Evolutionary conservation across 73 alveolate species (phyloP), one percentile per base, ranked within the genome.

Genomic region (Durusdinium trenchii): DNA sequence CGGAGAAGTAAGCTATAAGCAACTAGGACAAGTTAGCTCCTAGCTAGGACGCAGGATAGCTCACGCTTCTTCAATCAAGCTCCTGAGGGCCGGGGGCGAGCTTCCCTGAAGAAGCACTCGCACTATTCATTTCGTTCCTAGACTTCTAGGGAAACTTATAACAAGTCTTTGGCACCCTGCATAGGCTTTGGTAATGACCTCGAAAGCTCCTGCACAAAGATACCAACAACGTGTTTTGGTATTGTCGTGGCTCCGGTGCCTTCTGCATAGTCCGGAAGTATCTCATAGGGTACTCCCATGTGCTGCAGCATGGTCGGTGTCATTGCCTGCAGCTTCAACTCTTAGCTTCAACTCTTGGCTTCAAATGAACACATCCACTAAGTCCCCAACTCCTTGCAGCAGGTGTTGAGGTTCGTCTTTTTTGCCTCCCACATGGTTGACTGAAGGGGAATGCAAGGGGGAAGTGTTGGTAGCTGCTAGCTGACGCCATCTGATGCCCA

Each of bases 361-460:
- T 12, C 62, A 48, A 6, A n/a, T 48, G 52, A 73, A 38, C 84
- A 36, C 6, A 36, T 12, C 36, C 84, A 75, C 73, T 82, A 35
- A 62, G 95, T 35, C 20, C n/a, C 51, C 45, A 50, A 69, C 99
- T n/a, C 99, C 99, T 85, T 99, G 99, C 78, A 99, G 99, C 69
- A 99, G 94, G 98, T 99, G 99, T 94, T 99, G 99, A 85, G 99
- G 99, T 94, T 99, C 99, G 85, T 99, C 99, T 93, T 99, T 99
- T 75, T 99, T 99, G 71, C 99, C 99, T 91, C 50, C 30, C 57
- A 9, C 52, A 1, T 12, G 64, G 28, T 54, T 20, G 28, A 20
- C 20, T 20, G 20, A 20, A 54, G 64, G 64, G 28, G 64, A 54
- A 32, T 30, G 18, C 62, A 12, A 36, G 36, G 46, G 5, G 50